phyloP scores from a whole-genome alignment of 2,329 filamentous ascomycete genomes.

The Fusarium redolens region DNA sequence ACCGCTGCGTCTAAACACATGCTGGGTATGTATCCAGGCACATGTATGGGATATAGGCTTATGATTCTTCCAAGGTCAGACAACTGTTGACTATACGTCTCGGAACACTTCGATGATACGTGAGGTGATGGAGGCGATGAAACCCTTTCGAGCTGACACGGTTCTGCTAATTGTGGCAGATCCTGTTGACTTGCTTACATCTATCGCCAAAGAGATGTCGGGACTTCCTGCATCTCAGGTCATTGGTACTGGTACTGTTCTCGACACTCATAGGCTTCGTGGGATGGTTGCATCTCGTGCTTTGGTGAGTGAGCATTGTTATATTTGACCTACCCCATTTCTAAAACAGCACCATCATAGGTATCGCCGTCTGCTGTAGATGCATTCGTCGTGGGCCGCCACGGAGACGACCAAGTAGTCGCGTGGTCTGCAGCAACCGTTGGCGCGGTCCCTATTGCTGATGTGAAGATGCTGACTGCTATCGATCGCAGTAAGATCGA shows the following conservation, averaged over 20 bases:
- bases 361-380: conserved; percentile 11
- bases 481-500: conserved; percentile 44
- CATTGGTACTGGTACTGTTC: conserved; percentile 63
- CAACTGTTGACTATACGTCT: conserved; percentile 42
- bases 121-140: conserved; percentile 60
- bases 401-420: conserved; percentile 38
- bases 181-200: conserved; percentile 66
- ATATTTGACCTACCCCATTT: not conserved
- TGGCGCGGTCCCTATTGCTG: conserved; percentile 27
- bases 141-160: conserved; percentile 58
- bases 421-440: conserved; percentile 42
- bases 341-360: not conserved
- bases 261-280: conserved; percentile 63
- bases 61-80: conserved; percentile 25
- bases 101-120: conserved; percentile 61
- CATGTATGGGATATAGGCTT: not conserved
- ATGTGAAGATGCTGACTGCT: not conserved
- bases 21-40: conserved; percentile 38
- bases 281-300: conserved; percentile 53
- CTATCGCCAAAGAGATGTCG: conserved; percentile 59
- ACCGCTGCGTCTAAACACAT: conserved; percentile 64
- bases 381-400: conserved; percentile 39
- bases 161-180: conserved; percentile 65
- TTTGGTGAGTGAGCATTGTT: conserved; percentile 1
- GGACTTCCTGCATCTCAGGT: conserved; percentile 61